Base-by-base conservation (phyloP, 1,284 basidiomycete genomes). In the Volvariella volvacea region DNA sequence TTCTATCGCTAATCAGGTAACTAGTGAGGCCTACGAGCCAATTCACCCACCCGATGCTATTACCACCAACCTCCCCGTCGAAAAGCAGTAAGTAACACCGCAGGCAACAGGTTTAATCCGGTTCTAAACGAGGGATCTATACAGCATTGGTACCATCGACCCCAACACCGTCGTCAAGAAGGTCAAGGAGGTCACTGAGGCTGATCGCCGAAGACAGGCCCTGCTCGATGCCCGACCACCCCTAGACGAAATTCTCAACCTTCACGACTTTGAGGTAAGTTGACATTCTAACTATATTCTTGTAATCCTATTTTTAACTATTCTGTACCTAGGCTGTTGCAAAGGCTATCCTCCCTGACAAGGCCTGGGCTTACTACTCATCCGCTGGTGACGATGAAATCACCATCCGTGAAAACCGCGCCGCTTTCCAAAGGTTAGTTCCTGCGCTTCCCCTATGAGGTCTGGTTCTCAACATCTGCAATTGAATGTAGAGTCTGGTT, bases 31-130 rank as follows among this genome's bases (percentile, higher is more conserved):
- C 63, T 91, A 90, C 50, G 88, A 89, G 44, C 83, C 86, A 6
- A 91, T 93, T 36, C 91, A 94, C 57, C 91, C 91, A 0, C 90
- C 89, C 2, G 83, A 92, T 54, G 85, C 88, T 1, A 90, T 94
- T 52, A 85, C 80, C 22, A 86, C 82, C 22, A 83, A 94, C 60
- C 70, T 95, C 17, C 84, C 86, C 39, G 70, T 70, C 31, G 79
- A 87, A 48, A 88, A 88, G 58, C 83, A 88, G 82, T 85, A 51
- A 53, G 80, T 61, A 3, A 16, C 16, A n/a, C n/a, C n/a, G n/a
- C n/a, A n/a, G n/a, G n/a, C n/a, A n/a, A n/a, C n/a, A n/a, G n/a
- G n/a, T n/a, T 36, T 44, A 46, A 20, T 14, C 19, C 22, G 17
- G 1, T 28, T n/a, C 19, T 16, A 21, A 42, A 21, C 7, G 16